Conservation (phyloP, 2,329 filamentous ascomycete species). For the Botrytis paeoniae region DNA sequence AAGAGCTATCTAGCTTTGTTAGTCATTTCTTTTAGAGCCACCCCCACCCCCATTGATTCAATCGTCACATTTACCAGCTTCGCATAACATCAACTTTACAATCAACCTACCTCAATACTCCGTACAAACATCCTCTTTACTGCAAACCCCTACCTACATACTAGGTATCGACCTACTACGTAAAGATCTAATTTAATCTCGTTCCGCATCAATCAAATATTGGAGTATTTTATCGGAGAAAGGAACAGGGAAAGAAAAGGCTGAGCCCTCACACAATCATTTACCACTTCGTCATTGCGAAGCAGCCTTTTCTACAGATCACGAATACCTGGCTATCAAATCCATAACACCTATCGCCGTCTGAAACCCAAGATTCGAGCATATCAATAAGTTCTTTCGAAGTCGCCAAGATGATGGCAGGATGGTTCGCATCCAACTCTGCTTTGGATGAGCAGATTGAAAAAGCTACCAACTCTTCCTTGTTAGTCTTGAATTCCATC, state of each 20-base stretch:
- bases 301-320: not conserved
- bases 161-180: not conserved
- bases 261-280: not conserved
- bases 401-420: slow-evolving; percentile 68
- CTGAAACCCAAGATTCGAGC: not conserved
- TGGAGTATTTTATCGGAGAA: not conserved
- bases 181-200: not conserved
- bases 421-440: slow-evolving; percentile 93
- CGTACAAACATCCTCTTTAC: not conserved
- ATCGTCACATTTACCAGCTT: not conserved
- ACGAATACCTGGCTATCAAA: not conserved
- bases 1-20: not conserved
- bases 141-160: not conserved
- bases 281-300: not conserved
- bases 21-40: not conserved
- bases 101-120: not conserved
- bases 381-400: not conserved
- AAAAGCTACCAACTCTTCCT: slow-evolving; percentile 81
- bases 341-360: not conserved
- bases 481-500: slow-evolving; percentile 55
- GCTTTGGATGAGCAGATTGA: slow-evolving; percentile 97
- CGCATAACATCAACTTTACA: not conserved
- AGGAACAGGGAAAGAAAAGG: not conserved
- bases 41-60: not conserved
- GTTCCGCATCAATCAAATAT: not conserved